These are phyloP conservation scores for Persicaria tinctoria DNA, from an alignment of 148 eudicot species.

Conservation along the genomic window DNA sequence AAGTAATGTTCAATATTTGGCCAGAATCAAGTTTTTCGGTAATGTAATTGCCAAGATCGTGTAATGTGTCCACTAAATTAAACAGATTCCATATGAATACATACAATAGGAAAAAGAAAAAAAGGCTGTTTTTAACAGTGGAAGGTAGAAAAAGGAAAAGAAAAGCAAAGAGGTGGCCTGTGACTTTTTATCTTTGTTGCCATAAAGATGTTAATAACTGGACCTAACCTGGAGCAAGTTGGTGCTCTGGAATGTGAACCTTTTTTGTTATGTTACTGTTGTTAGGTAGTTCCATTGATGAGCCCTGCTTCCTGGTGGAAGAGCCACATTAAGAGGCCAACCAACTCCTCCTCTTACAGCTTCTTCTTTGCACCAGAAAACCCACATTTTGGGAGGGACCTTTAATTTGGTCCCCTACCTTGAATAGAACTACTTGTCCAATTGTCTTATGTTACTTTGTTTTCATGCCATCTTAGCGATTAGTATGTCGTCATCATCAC, in stretches of 20 bases:
- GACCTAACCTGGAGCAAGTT: slow-evolving; percentile 12
- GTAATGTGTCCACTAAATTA: no score
- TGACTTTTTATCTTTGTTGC: slow-evolving; percentile 1
- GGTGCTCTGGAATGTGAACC: slow-evolving; percentile 3
- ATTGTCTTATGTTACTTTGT: neutral
- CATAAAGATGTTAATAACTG: slow-evolving; percentile 8
- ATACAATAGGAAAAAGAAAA: neutral
- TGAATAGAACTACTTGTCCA: slow-evolving; percentile 1
- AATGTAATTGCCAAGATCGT: neutral
- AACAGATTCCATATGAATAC: no score
- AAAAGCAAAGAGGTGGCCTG: neutral
- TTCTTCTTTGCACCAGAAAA: slow-evolving; percentile 6
- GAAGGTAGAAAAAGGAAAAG: neutral
- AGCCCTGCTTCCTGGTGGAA: slow-evolving; percentile 10
- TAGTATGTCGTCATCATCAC: neutral
- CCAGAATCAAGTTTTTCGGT: neutral
- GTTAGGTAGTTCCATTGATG: slow-evolving; percentile 16
- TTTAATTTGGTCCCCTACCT: slow-evolving; percentile 2
- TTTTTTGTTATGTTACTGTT: slow-evolving; percentile 1
- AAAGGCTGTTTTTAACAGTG: neutral
- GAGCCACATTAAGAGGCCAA: slow-evolving; percentile 9
- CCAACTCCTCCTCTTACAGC: neutral
- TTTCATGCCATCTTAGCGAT: neutral
- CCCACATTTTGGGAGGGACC: neutral
- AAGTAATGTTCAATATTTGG: neutral